Evolutionary conservation across 2,329 filamentous ascomycete genomes (phyloP).

Genomic region (Phyllosticta citrichinensis): DNA sequence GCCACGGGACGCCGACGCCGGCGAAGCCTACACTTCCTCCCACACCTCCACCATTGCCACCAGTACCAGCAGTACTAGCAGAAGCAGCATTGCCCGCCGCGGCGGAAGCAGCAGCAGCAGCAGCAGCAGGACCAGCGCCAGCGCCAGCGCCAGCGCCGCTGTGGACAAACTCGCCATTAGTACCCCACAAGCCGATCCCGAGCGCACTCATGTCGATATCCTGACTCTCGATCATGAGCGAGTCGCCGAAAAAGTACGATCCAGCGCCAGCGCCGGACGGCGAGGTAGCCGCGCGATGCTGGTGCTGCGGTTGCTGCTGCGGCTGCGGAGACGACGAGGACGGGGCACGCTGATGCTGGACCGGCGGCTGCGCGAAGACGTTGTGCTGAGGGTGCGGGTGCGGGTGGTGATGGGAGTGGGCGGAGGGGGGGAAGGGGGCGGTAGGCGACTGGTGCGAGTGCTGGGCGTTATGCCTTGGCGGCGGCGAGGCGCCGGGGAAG

Average conservation of each 20-base stretch:
- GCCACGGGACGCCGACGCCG: not conserved
- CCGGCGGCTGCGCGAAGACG: not conserved
- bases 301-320: constrained; percentile 19
- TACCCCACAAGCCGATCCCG: constrained; percentile 23
- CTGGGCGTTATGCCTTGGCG: constrained; percentile 3
- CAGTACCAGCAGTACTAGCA: too few species aligned
- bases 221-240: constrained; percentile 64
- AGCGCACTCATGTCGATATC: constrained; percentile 65
- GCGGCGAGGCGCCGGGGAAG: constrained; percentile 24
- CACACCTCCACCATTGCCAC: too few species aligned
- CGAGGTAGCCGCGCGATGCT: not conserved
- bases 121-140: too few species aligned
- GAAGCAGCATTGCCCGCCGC: too few species aligned
- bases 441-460: not conserved
- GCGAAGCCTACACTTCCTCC: too few species aligned
- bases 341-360: not conserved
- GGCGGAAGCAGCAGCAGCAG: too few species aligned
- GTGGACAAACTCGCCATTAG: too few species aligned
- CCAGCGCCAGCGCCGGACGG: too few species aligned
- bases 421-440: not conserved
- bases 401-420: not conserved
- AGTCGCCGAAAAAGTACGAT: constrained; percentile 25
- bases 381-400: not conserved
- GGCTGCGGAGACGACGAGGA: constrained; percentile 15
- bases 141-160: too few species aligned